Conservation (phyloP, 345 rosid genomes). For the Heritiera littoralis region DNA sequence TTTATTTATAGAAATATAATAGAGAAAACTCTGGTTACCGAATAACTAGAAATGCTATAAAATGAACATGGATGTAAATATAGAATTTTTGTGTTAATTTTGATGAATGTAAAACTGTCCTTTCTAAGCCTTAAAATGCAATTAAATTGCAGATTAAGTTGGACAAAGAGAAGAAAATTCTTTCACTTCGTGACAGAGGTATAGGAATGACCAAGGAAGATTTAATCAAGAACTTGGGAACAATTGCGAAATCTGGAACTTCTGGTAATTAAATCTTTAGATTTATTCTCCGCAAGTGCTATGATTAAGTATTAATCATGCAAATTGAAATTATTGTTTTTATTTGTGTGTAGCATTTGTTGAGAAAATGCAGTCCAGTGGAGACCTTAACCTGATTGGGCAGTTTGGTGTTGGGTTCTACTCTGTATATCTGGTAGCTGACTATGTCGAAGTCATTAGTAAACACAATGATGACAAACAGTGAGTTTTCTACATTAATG, state of each 20-base stretch:
- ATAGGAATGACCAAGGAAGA: constrained; percentile 99
- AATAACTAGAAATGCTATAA: neutral
- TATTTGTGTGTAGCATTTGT: constrained; percentile 67
- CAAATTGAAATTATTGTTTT: constrained; percentile 1
- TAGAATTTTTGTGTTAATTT: neutral
- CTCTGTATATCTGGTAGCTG: constrained; percentile 96
- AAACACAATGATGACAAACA: constrained; percentile 95
- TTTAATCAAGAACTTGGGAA: constrained; percentile 93
- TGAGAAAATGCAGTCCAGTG: constrained; percentile 97
- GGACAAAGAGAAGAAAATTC: constrained; percentile 82
- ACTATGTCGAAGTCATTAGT: constrained; percentile 94
- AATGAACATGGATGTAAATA: neutral
- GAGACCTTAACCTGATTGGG: constrained; percentile 95
- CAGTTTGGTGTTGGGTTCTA: constrained; percentile 99
- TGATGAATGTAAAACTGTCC: neutral
- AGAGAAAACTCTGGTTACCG: neutral
- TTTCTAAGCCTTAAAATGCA: neutral
- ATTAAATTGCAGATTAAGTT: constrained; percentile 70
- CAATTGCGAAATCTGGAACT: constrained; percentile 98
- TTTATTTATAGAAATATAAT: neutral
- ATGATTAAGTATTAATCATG: neutral
- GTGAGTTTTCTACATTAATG: constrained; percentile 42
- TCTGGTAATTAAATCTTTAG: constrained; percentile 54
- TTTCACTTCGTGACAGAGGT: constrained; percentile 91
- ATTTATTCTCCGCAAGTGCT: neutral